Evolutionary conservation across 495 filamentous ascomycete genomes (phyloP).

Genomic region (Penicillium antarcticum): DNA sequence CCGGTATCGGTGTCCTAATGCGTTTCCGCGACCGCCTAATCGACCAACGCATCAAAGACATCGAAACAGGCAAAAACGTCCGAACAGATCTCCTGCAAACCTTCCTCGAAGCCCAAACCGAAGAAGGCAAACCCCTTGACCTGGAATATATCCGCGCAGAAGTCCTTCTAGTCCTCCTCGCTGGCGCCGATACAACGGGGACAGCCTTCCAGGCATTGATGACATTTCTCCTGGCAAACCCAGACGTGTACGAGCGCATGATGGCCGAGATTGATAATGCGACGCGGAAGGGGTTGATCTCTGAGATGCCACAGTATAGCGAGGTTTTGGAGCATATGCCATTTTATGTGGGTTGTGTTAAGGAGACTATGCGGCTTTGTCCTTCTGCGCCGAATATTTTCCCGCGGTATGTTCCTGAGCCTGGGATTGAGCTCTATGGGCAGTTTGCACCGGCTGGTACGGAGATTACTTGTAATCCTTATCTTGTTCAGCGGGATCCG

Average conservation of each 20-base stretch:
- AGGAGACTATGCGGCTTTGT: slow-evolving; percentile 53
- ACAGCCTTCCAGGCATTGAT: slow-evolving; percentile 54
- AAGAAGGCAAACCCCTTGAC: slow-evolving; percentile 44
- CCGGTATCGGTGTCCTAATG: slow-evolving; percentile 40
- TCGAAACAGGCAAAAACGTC: slow-evolving; percentile 25
- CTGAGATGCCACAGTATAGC: slow-evolving; percentile 36
- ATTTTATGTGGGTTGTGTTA: slow-evolving; percentile 48
- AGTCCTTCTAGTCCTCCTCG: slow-evolving; percentile 53
- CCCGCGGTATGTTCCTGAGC: slow-evolving; percentile 44
- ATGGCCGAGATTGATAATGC: slow-evolving; percentile 55
- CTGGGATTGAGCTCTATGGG: slow-evolving; percentile 52
- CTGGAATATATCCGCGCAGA: slow-evolving; percentile 53
- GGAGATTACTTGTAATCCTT: slow-evolving; percentile 54
- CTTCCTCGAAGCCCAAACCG: slow-evolving; percentile 42
- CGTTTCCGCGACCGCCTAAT: slow-evolving; percentile 51
- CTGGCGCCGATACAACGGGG: slow-evolving; percentile 63
- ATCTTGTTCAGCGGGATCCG: slow-evolving; percentile 48
- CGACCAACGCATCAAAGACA: slow-evolving; percentile 31
- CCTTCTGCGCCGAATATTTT: slow-evolving; percentile 50
- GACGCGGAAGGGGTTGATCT: slow-evolving; percentile 36
- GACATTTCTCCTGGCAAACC: slow-evolving; percentile 47
- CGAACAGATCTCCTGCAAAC: slow-evolving; percentile 28
- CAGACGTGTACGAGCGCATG: slow-evolving; percentile 46
- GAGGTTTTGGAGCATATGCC: slow-evolving; percentile 44
- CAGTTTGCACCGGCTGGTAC: slow-evolving; percentile 54